Conservation (phyloP, 306 rosid genomes). For the Corylus heterophylla region DNA sequence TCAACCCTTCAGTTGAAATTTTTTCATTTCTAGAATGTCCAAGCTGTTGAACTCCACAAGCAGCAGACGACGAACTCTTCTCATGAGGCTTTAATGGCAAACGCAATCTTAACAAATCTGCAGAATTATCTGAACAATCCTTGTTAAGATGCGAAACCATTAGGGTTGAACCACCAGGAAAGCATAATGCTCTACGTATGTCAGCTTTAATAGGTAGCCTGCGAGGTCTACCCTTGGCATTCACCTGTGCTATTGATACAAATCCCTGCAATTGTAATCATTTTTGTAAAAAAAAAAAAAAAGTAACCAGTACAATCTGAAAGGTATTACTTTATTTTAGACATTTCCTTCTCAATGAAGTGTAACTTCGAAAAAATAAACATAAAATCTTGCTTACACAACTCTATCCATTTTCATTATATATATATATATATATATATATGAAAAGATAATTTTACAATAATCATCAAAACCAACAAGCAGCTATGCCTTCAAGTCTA, state of each 20-base stretch:
- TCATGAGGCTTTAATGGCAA: slow-evolving; percentile 44
- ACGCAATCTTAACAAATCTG: slow-evolving; percentile 36
- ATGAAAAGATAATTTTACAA: slow-evolving; percentile 17
- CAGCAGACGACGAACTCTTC: slow-evolving; percentile 30
- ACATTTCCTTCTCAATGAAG: slow-evolving; percentile 9
- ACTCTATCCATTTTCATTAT: background rate
- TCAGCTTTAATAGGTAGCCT: slow-evolving; percentile 76
- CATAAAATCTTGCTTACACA: slow-evolving; percentile 9
- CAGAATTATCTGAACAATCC: slow-evolving; percentile 37
- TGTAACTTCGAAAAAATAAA: background rate
- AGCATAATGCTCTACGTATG: slow-evolving; percentile 76
- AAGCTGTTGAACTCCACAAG: slow-evolving; percentile 32
- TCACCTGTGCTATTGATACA: slow-evolving; percentile 78
- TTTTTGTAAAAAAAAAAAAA: background rate
- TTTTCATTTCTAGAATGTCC: slow-evolving; percentile 31
- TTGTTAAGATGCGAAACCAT: slow-evolving; percentile 70
- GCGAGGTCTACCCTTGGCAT: slow-evolving; percentile 62
- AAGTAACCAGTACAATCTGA: background rate
- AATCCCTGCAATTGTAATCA: slow-evolving; percentile 57
- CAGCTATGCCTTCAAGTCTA: slow-evolving; percentile 1
- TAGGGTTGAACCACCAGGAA: slow-evolving; percentile 92
- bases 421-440: no score
- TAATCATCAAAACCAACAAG: slow-evolving; percentile 9
- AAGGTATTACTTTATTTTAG: slow-evolving; percentile 1
- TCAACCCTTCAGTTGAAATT: slow-evolving; percentile 33